Base-by-base conservation (phyloP, 345 rosid species). In the Pugionium dolabratum region DNA sequence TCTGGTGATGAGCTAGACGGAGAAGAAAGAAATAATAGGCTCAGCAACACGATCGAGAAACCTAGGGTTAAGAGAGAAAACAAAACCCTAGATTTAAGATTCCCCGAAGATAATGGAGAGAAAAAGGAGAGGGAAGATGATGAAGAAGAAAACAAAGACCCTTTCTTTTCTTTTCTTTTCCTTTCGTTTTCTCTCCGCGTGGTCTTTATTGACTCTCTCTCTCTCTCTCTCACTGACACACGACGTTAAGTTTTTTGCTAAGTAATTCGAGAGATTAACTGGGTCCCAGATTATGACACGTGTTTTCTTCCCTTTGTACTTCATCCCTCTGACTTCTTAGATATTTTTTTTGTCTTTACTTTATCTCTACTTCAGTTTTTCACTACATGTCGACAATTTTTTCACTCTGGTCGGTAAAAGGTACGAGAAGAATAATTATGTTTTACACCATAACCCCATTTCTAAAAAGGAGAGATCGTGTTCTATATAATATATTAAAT, bases 221-320 rank as follows among this genome's bases (percentile, higher is more conserved):
- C 36, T 42, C 41, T 28, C 53, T 74, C 66, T 61, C 71, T 66
- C 75, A 46, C 35, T 49, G 18, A 18, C 18, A 18, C 70, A 48
- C 75, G 65, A 71, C 65, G 28, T 66, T 59, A 31, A 6, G 30
- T 52, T 71, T 9, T 58, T 32, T 37, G 47, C 5, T 35, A 53
- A 3, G 9, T 10, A 49, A 11, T 7, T 67, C 53, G 18, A 18
- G 18, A n/a, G n/a, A n/a, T n/a, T 53, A 4, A 9, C 4, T 64
- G 70, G 76, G 76, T 41, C 76, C 65, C 54, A 40, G 0, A 33
- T 34, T 48, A 0, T 0, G 64, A 64, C 65, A 71, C 54, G 59
- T 71, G 65, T 64, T 72, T 71, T 45, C 65, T 37, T 70, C 62
- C 4, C 46, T 54, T 53, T 62, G 28, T 37, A 37, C 69, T 62